These are phyloP conservation scores for Endoconidiophora laricicola DNA, from an alignment of 2,329 filamentous ascomycete genomes.

Conservation along the genomic window DNA sequence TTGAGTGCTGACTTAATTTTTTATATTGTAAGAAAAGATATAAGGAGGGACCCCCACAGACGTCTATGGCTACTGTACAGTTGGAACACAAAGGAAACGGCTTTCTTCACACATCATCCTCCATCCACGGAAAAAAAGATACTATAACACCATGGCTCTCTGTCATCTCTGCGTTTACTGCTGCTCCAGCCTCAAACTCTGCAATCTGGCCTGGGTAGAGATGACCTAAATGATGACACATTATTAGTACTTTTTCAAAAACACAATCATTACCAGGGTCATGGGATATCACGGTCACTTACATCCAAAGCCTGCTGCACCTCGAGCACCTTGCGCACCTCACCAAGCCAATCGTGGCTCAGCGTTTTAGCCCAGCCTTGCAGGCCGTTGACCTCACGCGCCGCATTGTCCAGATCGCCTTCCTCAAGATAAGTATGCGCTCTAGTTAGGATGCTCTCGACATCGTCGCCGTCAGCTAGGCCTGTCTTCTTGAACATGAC, in stretches of 20 bases:
- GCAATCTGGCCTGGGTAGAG: conserved; percentile 73
- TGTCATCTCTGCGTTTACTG: background rate
- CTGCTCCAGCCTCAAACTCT: conserved; percentile 41
- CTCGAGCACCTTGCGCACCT: conserved; percentile 83
- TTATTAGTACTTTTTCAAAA: conserved; percentile 15
- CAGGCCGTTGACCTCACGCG: conserved; percentile 85
- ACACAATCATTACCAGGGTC: background rate
- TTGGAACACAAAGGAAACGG: conserved; percentile 9
- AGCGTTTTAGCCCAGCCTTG: conserved; percentile 91
- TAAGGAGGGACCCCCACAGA: background rate
- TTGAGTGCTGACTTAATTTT: no score
- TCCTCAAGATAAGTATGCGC: conserved; percentile 86
- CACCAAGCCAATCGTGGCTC: conserved; percentile 81
- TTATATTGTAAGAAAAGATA: background rate
- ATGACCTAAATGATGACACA: conserved; percentile 46
- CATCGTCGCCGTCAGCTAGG: conserved; percentile 67
- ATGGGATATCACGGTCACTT: conserved; percentile 24
- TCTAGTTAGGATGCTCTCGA: conserved; percentile 80
- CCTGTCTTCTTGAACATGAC: conserved; percentile 92
- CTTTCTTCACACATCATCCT: background rate
- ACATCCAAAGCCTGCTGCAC: conserved; percentile 94
- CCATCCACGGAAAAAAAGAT: background rate
- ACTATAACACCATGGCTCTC: background rate
- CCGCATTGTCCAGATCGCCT: conserved; percentile 78
- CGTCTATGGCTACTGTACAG: conserved; percentile 13